These are phyloP conservation scores for Syzygium aromaticum DNA, from an alignment of 345 rosid genomes.

Conservation along the genomic window DNA sequence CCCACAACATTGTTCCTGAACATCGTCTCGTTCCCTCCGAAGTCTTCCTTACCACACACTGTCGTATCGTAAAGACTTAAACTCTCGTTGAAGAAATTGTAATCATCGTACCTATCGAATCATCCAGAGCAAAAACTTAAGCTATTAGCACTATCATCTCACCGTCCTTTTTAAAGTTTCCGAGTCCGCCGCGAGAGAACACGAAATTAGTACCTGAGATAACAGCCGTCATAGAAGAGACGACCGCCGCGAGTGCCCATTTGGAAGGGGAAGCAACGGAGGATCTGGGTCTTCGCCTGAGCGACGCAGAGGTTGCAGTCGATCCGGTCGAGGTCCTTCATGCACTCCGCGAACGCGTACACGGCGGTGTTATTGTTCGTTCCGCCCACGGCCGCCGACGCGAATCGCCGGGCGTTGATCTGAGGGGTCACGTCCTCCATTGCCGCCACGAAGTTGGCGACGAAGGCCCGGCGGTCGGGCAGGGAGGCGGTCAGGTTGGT, in stretches of 20 bases:
- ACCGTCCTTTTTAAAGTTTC: background rate
- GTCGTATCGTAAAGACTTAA: conserved; percentile 25
- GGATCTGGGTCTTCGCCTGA: conserved; percentile 61
- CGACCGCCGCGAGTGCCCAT: conserved; percentile 63
- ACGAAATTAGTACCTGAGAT: background rate
- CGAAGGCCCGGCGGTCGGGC: conserved; percentile 27
- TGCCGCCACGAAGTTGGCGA: conserved; percentile 42
- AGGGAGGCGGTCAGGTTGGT: conserved; percentile 42
- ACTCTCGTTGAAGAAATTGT: conserved; percentile 55
- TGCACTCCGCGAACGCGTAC: conserved; percentile 75
- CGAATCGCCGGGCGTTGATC: conserved; percentile 24
- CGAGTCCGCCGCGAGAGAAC: background rate
- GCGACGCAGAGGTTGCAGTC: conserved; percentile 84
- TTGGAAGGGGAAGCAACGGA: conserved; percentile 66
- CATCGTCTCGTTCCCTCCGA: conserved; percentile 39
- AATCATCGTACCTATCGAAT: conserved; percentile 53
- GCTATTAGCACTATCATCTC: background rate
- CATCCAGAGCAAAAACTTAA: background rate
- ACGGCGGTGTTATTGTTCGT: conserved; percentile 25
- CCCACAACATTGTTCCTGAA: conserved; percentile 34
- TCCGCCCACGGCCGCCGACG: conserved; percentile 29
- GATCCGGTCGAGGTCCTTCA: conserved; percentile 51
- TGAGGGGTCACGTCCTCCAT: conserved; percentile 36
- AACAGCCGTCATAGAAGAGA: conserved; percentile 49
- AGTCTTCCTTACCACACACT: conserved; percentile 32